Conservation (phyloP, 768 basidiomycete genomes). For the Psilocybe sp. region DNA sequence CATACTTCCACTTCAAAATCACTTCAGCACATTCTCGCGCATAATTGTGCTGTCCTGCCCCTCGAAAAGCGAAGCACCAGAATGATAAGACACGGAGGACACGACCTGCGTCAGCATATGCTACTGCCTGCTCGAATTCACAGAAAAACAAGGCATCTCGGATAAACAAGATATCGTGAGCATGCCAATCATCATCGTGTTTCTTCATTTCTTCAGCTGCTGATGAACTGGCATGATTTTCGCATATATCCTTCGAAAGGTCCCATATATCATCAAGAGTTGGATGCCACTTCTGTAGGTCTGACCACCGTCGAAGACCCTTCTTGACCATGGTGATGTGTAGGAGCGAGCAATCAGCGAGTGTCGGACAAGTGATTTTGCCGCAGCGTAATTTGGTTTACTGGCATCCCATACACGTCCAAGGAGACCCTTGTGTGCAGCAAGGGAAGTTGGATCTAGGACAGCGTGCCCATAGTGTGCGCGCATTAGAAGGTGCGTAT, state of each 20-base stretch:
- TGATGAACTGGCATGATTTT: no score
- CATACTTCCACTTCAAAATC: conserved; percentile 18
- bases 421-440: conserved; percentile 22
- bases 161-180: conserved; percentile 25
- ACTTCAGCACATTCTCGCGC: conserved; percentile 24
- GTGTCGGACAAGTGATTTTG: conserved; percentile 24
- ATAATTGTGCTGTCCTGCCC: conserved; percentile 30
- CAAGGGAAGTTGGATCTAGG: conserved; percentile 21
- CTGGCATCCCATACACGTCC: conserved; percentile 23
- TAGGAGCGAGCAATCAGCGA: conserved; percentile 27
- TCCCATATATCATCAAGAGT: no score
- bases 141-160: conserved; percentile 26
- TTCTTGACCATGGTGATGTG: no score
- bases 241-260: no score
- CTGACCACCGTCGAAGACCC: no score
- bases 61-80: conserved; percentile 25
- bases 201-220: conserved; percentile 7
- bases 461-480: conserved; percentile 20
- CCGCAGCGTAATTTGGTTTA: conserved; percentile 26
- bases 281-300: no score
- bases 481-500: conserved; percentile 19
- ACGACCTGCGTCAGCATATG: conserved; percentile 26
- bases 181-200: conserved; percentile 9
- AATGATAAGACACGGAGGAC: conserved; percentile 24
- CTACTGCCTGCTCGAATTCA: conserved; percentile 28